Percentiles rank a stretch among this genome's conserved stretches.
These are phyloP conservation scores for Macrolepiota albuminosa DNA, from an alignment of 768 basidiomycete species.

Conservation along the genomic window DNA sequence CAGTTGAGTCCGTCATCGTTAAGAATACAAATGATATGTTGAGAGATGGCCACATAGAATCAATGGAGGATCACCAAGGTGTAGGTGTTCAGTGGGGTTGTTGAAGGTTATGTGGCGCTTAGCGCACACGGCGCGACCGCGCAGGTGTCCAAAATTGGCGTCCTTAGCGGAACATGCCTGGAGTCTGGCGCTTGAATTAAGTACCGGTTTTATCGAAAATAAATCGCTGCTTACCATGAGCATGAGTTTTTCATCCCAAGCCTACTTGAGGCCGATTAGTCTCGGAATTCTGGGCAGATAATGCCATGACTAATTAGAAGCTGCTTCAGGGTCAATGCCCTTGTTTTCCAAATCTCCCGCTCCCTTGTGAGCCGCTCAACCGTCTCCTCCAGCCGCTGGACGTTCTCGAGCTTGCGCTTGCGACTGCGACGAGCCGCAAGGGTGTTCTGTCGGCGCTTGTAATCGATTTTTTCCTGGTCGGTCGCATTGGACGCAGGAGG, in stretches of 20 bases:
- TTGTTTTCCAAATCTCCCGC: constrained; percentile 58
- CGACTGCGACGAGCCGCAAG: constrained; percentile 79
- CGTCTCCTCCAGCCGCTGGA: constrained; percentile 56
- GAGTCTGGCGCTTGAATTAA: constrained; percentile 5
- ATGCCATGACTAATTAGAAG: constrained; percentile 55
- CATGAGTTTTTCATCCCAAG: not conserved
- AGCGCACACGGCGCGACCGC: constrained; percentile 2
- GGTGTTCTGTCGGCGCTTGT: constrained; percentile 81
- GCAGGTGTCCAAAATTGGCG: constrained; percentile 10
- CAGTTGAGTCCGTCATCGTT: not conserved
- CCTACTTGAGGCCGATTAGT: constrained; percentile 14
- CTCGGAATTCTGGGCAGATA: constrained; percentile 46
- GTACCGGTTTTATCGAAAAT: not conserved
- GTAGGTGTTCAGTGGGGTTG: not conserved
- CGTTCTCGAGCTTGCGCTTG: constrained; percentile 67
- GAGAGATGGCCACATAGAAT: not conserved
- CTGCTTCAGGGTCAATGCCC: constrained; percentile 45
- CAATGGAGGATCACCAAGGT: not conserved
- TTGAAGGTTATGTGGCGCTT: constrained; percentile 11
- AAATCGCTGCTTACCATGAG: constrained; percentile 5
- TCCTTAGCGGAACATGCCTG: constrained; percentile 5
- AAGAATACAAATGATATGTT: not conserved
- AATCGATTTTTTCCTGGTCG: constrained; percentile 64
- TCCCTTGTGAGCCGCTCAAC: constrained; percentile 51
- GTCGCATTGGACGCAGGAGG: constrained; percentile 35